phyloP scores from a whole-genome alignment of 1,284 basidiomycete genomes.

The Cryptococcus wingfieldii region DNA sequence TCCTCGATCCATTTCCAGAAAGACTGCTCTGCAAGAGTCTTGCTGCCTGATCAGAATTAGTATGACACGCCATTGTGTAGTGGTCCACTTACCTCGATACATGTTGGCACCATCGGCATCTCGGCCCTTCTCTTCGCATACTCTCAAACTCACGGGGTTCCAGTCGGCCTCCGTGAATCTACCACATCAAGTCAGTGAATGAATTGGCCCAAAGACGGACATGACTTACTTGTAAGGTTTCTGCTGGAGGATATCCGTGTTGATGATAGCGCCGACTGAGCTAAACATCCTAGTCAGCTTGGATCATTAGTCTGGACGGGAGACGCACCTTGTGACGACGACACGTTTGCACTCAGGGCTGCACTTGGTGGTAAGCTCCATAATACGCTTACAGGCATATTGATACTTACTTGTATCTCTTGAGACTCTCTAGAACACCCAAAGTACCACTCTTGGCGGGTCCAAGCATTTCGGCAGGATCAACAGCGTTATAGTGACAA shows the following conservation, averaged over 20 bases:
- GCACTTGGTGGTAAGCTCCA: not conserved
- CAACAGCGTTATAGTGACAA: slow-evolving; percentile 34
- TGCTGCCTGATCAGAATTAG: not conserved
- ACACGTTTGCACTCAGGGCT: slow-evolving; percentile 59
- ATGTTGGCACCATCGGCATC: slow-evolving; percentile 54
- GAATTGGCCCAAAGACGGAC: not conserved
- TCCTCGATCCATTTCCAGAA: slow-evolving; percentile 57
- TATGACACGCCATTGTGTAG: not conserved
- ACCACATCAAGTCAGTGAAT: not conserved
- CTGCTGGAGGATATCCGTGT: slow-evolving; percentile 8
- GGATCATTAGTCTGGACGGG: not conserved
- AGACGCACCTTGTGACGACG: slow-evolving; percentile 54
- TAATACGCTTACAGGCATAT: not conserved
- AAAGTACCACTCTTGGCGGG: slow-evolving; percentile 62
- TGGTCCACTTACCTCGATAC: slow-evolving; percentile 48
- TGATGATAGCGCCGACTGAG: slow-evolving; percentile 56
- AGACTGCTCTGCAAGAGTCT: slow-evolving; percentile 23
- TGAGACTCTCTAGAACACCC: slow-evolving; percentile 55
- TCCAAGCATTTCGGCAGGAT: slow-evolving; percentile 52
- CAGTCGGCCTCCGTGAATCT: slow-evolving; percentile 54
- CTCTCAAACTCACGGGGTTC: slow-evolving; percentile 57
- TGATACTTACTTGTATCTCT: slow-evolving; percentile 37
- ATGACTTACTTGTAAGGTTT: slow-evolving; percentile 4
- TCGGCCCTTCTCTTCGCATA: slow-evolving; percentile 55
- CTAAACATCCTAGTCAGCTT: slow-evolving; percentile 19